Evolutionary conservation across 768 basidiomycete genomes (phyloP).

Genomic region (Pilatotrama ljubarskyi): DNA sequence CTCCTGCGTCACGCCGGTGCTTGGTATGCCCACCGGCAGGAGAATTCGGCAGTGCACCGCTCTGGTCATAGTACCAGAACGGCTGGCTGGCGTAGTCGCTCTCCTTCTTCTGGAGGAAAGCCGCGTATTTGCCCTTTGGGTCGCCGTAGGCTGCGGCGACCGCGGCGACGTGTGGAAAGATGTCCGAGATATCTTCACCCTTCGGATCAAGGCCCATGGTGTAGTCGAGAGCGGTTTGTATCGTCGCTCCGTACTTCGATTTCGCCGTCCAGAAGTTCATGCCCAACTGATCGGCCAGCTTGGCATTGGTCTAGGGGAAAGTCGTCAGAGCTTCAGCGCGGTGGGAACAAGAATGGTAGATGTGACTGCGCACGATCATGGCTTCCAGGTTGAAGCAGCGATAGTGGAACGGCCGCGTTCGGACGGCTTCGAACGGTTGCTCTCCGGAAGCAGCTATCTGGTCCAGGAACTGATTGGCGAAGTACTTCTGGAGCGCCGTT

Average conservation of each 20-base stretch:
- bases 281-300: constrained; percentile 53
- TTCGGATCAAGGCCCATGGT: constrained; percentile 44
- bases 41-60: constrained; percentile 39
- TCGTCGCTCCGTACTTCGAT: constrained; percentile 51
- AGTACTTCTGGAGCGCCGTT: constrained; percentile 42
- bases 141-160: constrained; percentile 57
- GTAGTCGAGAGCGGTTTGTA: constrained; percentile 53
- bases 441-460: constrained; percentile 55
- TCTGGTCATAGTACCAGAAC: constrained; percentile 52
- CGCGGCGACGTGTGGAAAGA: constrained; percentile 51
- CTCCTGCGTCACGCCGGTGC: constrained; percentile 18
- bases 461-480: constrained; percentile 41
- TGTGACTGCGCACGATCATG: constrained; percentile 44
- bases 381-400: constrained; percentile 61
- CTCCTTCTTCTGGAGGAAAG: constrained; percentile 40
- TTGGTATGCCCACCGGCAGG: constrained; percentile 31
- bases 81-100: constrained; percentile 38
- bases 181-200: constrained; percentile 40
- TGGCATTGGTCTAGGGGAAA: constrained; percentile 46
- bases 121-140: constrained; percentile 47
- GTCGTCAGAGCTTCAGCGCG: not conserved
- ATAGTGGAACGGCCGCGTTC: constrained; percentile 58
- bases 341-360: not conserved
- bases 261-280: constrained; percentile 47
- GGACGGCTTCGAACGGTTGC: constrained; percentile 57